Evolutionary conservation across 2,329 filamentous ascomycete species (phyloP), one percentile per base, ranked within the genome.

Genomic region (Sclerotinia sclerotiorum): DNA sequence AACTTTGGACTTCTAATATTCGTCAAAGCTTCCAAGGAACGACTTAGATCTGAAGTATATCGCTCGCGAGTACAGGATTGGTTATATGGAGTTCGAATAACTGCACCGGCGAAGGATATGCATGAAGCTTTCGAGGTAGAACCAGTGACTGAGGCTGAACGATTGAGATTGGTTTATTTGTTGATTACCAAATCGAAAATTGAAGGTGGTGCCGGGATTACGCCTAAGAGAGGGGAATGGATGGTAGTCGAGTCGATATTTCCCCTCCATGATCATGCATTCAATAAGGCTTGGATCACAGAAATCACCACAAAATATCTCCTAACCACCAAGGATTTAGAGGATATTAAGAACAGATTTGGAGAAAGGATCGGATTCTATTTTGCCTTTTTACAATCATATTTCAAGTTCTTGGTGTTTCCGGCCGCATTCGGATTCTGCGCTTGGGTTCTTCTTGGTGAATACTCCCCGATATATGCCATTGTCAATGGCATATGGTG

Each of bases 331-430:
- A 79, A 84, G 62, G 87, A 93, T 74, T 81, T 96, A n/a, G 87
- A 91, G 75, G 84, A 87, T 58, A 93, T 97, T 71, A 87, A 90
- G 35, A 84, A 93, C 76, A 84, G 88, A 72, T 93, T 93, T 78
- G 92, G 92, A 61, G 90, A 94, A 79, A 90, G 88, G 77, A 91
- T 97, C 69, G 94, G 92, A 48, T 97, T 96, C 79, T 98, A 98
- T 81, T 98, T 97, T 78, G 93, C 94, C 51, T 98, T 98, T 77
- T 85, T 96, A 44, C 92, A 97, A 76, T 90, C 90, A 46, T 98
- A 98, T 80, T 96, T 97, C 77, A 84, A 87, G 69, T 97, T 96
- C 77, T 83, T 97, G 35, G 79, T 91, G n/a, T 90, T 94, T 69
- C 93, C 93, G 0, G 91, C 94, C 0, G 88, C 83, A 5, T 88